Evolutionary conservation across 257 asterid genomes (phyloP).

Genomic region (Forsythia viridissima): DNA sequence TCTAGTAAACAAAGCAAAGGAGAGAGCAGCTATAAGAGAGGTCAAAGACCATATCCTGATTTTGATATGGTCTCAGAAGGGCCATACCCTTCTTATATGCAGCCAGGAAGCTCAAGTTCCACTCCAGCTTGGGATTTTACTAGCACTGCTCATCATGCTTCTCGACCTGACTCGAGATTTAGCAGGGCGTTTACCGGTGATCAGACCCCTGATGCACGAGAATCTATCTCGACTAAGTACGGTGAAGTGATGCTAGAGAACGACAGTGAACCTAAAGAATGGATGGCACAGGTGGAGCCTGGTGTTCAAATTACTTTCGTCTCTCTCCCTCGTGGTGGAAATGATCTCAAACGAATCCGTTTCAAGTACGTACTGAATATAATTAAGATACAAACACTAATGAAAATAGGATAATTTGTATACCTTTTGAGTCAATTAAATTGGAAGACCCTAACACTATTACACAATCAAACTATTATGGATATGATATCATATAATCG

Average conservation of each 20-base stretch:
- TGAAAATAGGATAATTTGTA: too few species aligned
- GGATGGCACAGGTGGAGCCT: conserved; percentile 71
- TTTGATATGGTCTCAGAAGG: conserved; percentile 17
- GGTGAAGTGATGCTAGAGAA: conserved; percentile 40
- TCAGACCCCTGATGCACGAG: background rate
- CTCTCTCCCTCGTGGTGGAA: conserved; percentile 58
- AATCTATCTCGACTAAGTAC: conserved; percentile 11
- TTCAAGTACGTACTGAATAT: conserved; percentile 40
- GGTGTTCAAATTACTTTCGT: conserved; percentile 63
- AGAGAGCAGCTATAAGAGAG: conserved; percentile 15
- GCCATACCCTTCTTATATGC: conserved; percentile 4
- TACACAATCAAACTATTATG: too few species aligned
- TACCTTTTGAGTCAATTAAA: too few species aligned
- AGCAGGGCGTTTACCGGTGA: background rate
- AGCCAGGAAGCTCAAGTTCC: conserved; percentile 11
- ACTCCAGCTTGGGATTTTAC: conserved; percentile 87
- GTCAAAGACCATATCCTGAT: conserved; percentile 12
- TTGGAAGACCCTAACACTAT: too few species aligned
- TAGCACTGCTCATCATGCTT: conserved; percentile 35
- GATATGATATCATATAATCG: too few species aligned
- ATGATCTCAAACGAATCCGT: conserved; percentile 61
- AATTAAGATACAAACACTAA: background rate
- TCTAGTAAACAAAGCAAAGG: conserved; percentile 18
- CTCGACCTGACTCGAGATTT: conserved; percentile 51
- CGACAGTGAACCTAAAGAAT: conserved; percentile 50